Evolutionary conservation across 495 filamentous ascomycete species (phyloP).

Genomic region (Friedmanniomyces simplex): DNA sequence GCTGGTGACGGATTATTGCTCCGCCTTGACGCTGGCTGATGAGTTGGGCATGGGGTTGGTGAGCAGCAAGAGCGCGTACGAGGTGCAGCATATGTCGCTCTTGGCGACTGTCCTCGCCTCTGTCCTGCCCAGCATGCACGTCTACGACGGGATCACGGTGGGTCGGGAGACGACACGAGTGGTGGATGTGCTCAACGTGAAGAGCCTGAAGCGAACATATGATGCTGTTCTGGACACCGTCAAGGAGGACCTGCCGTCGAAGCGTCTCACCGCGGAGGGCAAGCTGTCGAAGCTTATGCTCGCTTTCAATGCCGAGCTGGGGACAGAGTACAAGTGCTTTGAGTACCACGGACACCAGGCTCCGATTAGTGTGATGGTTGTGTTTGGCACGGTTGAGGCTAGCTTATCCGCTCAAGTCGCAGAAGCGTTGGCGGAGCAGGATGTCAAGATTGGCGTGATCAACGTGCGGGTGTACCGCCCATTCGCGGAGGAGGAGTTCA

Average conservation of each 20-base stretch:
- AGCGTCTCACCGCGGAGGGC: slow-evolving; percentile 60
- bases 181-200: slow-evolving; percentile 69
- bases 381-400: slow-evolving; percentile 83
- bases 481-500: slow-evolving; percentile 87
- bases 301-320: slow-evolving; percentile 82
- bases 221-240: slow-evolving; percentile 51
- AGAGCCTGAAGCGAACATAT: slow-evolving; percentile 60
- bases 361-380: slow-evolving; percentile 72
- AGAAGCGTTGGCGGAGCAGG: slow-evolving; percentile 55
- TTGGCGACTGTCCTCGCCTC: slow-evolving; percentile 74
- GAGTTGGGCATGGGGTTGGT: slow-evolving; percentile 83
- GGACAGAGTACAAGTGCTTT: slow-evolving; percentile 82
- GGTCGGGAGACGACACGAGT: slow-evolving; percentile 78
- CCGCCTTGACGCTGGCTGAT: slow-evolving; percentile 71
- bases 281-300: slow-evolving; percentile 65
- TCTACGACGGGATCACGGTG: slow-evolving; percentile 83
- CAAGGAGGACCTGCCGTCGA: slow-evolving; percentile 37
- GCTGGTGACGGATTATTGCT: slow-evolving; percentile 79
- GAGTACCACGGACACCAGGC: slow-evolving; percentile 83
- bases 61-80: slow-evolving; percentile 73
- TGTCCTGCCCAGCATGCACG: slow-evolving; percentile 74
- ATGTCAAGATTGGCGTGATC: slow-evolving; percentile 69
- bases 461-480: slow-evolving; percentile 89
- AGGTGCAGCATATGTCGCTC: slow-evolving; percentile 90
- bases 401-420: slow-evolving; percentile 77